Evolutionary conservation across 2,329 filamentous ascomycete genomes (phyloP).

Genomic region (Fusarium sp.): DNA sequence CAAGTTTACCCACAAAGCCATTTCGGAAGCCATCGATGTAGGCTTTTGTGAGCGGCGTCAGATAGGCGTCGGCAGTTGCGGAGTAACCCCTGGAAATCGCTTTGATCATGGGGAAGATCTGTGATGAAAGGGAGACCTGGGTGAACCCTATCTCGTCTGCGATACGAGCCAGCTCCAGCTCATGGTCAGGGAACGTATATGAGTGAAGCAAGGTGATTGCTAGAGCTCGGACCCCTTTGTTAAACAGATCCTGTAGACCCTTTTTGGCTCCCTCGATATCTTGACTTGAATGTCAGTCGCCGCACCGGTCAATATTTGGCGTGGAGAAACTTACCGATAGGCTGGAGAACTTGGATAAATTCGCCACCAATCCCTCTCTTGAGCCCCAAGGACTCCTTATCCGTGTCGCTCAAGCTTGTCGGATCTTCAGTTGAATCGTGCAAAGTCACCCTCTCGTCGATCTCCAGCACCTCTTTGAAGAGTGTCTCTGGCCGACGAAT

Average conservation of each 20-base stretch:
- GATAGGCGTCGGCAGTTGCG: slow-evolving; percentile 58
- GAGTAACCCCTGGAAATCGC: slow-evolving; percentile 58
- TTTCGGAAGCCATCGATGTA: slow-evolving; percentile 78
- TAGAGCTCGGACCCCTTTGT: slow-evolving; percentile 79
- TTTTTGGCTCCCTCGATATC: neutral
- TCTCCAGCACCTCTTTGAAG: slow-evolving; percentile 85
- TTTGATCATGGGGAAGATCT: slow-evolving; percentile 60
- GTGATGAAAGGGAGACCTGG: slow-evolving; percentile 74
- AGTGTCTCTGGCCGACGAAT: slow-evolving; percentile 89
- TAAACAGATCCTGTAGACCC: slow-evolving; percentile 69
- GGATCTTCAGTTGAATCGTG: slow-evolving; percentile 71
- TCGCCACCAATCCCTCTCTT: neutral
- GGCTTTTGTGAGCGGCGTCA: slow-evolving; percentile 57
- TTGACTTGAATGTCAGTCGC: neutral
- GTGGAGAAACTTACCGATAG: neutral
- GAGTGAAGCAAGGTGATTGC: slow-evolving; percentile 92
- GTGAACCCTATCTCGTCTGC: slow-evolving; percentile 80
- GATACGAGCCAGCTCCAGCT: slow-evolving; percentile 80
- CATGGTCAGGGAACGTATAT: slow-evolving; percentile 90
- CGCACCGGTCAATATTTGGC: neutral
- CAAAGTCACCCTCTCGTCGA: slow-evolving; percentile 89
- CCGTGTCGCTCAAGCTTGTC: slow-evolving; percentile 80
- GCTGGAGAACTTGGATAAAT: neutral
- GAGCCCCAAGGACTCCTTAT: slow-evolving; percentile 42
- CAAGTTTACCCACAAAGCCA: slow-evolving; percentile 78